Base-by-base conservation (phyloP, 108 stramenopile genomes). In the Parmales sp. region DNA sequence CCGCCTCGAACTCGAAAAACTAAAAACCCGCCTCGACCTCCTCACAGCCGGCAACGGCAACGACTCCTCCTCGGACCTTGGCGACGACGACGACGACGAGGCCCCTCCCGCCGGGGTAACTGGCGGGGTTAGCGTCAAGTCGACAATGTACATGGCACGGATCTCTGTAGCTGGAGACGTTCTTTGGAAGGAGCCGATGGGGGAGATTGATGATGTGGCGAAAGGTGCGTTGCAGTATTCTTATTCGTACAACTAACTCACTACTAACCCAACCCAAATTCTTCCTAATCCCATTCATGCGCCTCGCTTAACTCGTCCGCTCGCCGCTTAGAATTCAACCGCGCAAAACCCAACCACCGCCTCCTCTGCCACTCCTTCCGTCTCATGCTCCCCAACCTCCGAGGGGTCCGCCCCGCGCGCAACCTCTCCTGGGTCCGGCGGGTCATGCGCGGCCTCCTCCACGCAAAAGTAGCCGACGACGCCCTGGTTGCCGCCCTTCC, bases 311-410 rank as follows among this genome's bases (percentile, higher is more conserved):
- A n/a, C n/a, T n/a, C n/a, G n/a, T n/a, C n/a, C n/a, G n/a, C n/a
- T n/a, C n/a, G n/a, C n/a, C n/a, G n/a, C n/a, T n/a, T n/a, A n/a
- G 49, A 50, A 22, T 50, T 50, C 49, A n/a, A 50, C 23, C 11
- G 49, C 20, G 49, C 49, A 18, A 50, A 50, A n/a, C 49, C 49
- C 11, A 50, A 50, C 49, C 49, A 50, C 5, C 74, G 77, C 11
- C 51, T 80, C 16, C 54, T 66, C 39, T 82, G 81, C 64, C 73
- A 82, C 26, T 69, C 39, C 22, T 82, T 75, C 38, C 79, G 81
- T 18, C 63, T 80, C 38, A 67, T 82, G 7, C 67, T 82, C 46
- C 81, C 81, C 19, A 78, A 78, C 66, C 60, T 81, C 45, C 51
- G 49, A 8, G 74, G 74, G 7, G 41, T 67, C 37, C 8, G 72